These are phyloP conservation scores for Cymbopogon citratus DNA, from an alignment of 176 grass and related monocot species.

Conservation along the genomic window DNA sequence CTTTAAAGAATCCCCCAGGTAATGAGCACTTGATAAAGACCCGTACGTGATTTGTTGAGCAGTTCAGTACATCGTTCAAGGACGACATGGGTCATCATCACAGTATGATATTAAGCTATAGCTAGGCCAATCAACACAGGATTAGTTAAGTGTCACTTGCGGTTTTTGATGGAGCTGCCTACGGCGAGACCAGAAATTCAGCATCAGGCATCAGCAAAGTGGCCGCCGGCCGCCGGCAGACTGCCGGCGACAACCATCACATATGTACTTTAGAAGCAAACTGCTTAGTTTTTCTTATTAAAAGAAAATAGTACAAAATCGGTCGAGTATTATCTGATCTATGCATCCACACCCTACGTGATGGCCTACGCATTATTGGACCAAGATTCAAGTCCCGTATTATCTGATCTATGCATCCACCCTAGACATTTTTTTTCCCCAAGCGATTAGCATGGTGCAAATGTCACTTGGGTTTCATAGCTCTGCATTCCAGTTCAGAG, in stretches of 20 bases:
- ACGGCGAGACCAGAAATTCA: neutral
- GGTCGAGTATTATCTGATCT: too few relatives aligned
- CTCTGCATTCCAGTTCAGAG: neutral
- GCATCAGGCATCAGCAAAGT: neutral
- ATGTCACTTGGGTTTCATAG: too few relatives aligned
- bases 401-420: neutral
- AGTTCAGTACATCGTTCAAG: neutral
- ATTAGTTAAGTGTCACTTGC: neutral
- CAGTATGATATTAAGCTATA: neutral
- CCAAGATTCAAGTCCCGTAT: neutral
- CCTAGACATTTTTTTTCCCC: too few relatives aligned
- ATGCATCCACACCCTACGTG: too few relatives aligned
- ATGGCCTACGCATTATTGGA: neutral
- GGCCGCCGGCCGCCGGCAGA: neutral
- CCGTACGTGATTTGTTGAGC: neutral
- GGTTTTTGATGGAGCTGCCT: conserved; percentile 1
- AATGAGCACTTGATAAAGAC: neutral
- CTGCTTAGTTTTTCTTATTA: neutral
- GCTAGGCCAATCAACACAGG: neutral
- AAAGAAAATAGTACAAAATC: too few relatives aligned
- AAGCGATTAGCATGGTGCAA: neutral
- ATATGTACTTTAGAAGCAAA: neutral
- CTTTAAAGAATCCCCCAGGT: neutral
- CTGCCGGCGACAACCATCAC: neutral
- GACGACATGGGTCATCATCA: neutral